phyloP scores from a whole-genome alignment of 768 basidiomycete species.

The Rhodotorula toruloides region DNA sequence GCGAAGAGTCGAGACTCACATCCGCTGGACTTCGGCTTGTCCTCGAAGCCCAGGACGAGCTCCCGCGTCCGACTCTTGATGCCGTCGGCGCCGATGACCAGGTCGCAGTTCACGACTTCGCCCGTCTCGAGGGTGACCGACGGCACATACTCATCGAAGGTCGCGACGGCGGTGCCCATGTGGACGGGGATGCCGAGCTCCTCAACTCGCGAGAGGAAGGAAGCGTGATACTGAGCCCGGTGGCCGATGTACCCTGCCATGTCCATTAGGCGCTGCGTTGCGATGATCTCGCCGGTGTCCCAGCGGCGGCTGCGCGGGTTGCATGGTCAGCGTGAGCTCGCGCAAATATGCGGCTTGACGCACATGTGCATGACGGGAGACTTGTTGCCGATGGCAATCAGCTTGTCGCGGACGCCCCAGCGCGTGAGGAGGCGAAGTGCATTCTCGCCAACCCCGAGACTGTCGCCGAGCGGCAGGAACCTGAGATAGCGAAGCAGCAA shows the following conservation, averaged over 20 bases:
- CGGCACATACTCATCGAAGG: slow-evolving; percentile 46
- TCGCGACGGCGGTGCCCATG: slow-evolving; percentile 37
- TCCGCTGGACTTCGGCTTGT: slow-evolving; percentile 22
- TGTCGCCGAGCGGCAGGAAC: slow-evolving; percentile 12
- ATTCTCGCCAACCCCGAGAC: slow-evolving; percentile 29
- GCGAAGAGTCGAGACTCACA: background rate
- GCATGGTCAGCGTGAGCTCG: background rate
- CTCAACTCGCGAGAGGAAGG: slow-evolving; percentile 26
- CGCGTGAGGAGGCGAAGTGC: slow-evolving; percentile 22
- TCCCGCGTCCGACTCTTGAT: slow-evolving; percentile 11
- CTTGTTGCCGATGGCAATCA: slow-evolving; percentile 26
- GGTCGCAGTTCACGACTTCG: slow-evolving; percentile 50
- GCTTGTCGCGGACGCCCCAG: slow-evolving; percentile 25
- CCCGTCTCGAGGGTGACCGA: slow-evolving; percentile 51
- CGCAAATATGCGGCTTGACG: background rate
- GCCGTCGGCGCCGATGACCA: slow-evolving; percentile 50
- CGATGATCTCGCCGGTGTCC: slow-evolving; percentile 32
- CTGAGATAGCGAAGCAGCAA: background rate
- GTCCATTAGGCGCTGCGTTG: slow-evolving; percentile 21
- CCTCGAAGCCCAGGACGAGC: slow-evolving; percentile 22
- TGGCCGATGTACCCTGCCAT: slow-evolving; percentile 34
- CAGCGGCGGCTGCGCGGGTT: slow-evolving; percentile 14
- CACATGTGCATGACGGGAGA: slow-evolving; percentile 16
- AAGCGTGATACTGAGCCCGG: slow-evolving; percentile 21
- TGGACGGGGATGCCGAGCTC: slow-evolving; percentile 27